Conservation (phyloP, 2,329 filamentous ascomycete species). For the Penicillium sp. region DNA sequence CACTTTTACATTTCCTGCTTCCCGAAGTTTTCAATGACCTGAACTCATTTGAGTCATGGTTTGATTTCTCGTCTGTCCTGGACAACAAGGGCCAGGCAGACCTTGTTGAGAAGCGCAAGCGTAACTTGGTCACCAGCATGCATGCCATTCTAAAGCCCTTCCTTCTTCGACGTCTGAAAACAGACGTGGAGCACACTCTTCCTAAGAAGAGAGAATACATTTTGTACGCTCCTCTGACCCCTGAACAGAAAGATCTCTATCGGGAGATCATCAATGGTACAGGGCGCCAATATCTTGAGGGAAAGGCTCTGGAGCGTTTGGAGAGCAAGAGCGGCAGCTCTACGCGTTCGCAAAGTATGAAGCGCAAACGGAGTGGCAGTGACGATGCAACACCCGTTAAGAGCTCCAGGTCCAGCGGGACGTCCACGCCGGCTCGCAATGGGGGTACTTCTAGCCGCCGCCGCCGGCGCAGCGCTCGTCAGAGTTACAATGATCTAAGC, state of each 20-base stretch:
- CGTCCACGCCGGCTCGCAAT: conserved; percentile 65
- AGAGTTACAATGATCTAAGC: conserved; percentile 66
- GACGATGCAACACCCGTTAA: conserved; percentile 58
- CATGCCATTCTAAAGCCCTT: conserved; percentile 92
- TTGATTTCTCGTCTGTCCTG: conserved; percentile 89
- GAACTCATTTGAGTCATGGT: conserved; percentile 92
- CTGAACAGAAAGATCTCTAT: conserved; percentile 88
- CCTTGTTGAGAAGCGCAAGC: conserved; percentile 73
- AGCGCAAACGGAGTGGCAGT: conserved; percentile 54
- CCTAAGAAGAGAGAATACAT: conserved; percentile 97
- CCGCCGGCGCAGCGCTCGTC: conserved; percentile 48
- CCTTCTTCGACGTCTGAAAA: conserved; percentile 81
- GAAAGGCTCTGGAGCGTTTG: conserved; percentile 50
- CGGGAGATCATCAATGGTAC: conserved; percentile 81
- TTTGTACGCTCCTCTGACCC: conserved; percentile 85
- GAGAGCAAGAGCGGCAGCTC: conserved; percentile 34
- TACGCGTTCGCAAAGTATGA: conserved; percentile 48
- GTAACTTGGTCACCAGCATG: conserved; percentile 78
- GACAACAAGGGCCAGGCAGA: conserved; percentile 77
- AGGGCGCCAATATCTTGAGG: conserved; percentile 47
- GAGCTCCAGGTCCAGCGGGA: conserved; percentile 69
- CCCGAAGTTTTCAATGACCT: conserved; percentile 91
- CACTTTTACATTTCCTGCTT: conserved; percentile 85
- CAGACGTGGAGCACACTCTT: conserved; percentile 85
- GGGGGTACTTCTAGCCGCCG: conserved; percentile 49